A percentile compares a stretch with the other conserved stretches of the same genome.
phyloP scores from a whole-genome alignment of 2,329 filamentous ascomycete genomes.

The Arthrobotrys conoides region DNA sequence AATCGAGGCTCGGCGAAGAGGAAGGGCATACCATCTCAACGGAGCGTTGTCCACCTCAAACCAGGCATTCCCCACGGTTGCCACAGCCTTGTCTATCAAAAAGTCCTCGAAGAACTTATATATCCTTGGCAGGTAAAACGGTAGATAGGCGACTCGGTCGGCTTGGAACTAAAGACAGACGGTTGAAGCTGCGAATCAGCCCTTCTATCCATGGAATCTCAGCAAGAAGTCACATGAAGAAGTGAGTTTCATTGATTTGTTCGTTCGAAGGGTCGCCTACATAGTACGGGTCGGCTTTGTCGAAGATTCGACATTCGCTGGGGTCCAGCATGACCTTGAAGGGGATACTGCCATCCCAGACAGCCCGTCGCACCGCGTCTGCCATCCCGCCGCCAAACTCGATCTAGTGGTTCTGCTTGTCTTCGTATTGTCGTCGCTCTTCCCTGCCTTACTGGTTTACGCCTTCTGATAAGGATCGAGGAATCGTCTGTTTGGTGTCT shows the following conservation, averaged over 20 bases:
- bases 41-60: constrained; percentile 78
- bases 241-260: not conserved
- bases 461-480: not conserved
- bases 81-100: constrained; percentile 73
- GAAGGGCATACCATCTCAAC: constrained; percentile 72
- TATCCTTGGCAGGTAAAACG: constrained; percentile 75
- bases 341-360: constrained; percentile 64
- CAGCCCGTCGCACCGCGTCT: constrained; percentile 61
- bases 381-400: constrained; percentile 24
- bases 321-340: constrained; percentile 64
- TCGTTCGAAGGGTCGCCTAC: constrained; percentile 55
- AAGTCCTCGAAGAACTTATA: constrained; percentile 74
- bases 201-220: constrained; percentile 44
- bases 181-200: constrained; percentile 51
- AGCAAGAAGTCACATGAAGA: constrained; percentile 35
- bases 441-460: not conserved
- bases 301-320: constrained; percentile 63
- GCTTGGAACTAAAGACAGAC: constrained; percentile 70
- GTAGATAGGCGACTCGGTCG: constrained; percentile 78
- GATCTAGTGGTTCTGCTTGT: not conserved
- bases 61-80: constrained; percentile 64
- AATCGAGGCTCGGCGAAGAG: not conserved
- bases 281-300: constrained; percentile 63
- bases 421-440: not conserved
- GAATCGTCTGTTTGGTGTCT: not conserved